phyloP scores from a whole-genome alignment of 1,139 yeast genomes.

The Hansenula sp. region DNA sequence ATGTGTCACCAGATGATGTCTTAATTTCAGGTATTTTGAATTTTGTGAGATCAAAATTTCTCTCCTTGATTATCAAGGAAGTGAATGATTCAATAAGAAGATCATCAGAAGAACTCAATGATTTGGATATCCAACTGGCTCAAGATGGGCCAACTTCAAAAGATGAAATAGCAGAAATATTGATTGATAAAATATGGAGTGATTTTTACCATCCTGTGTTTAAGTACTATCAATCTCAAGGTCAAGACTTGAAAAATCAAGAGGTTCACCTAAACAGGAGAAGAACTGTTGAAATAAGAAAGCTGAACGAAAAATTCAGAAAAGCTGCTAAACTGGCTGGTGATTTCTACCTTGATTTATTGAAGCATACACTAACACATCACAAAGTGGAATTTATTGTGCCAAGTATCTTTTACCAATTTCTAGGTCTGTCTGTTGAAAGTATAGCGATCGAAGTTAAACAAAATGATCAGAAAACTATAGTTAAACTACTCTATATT shows the following conservation, averaged over 20 bases:
- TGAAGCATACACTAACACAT: constrained; percentile 33
- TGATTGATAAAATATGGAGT: constrained; percentile 51
- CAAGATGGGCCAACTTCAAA: constrained; percentile 7
- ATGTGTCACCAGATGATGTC: constrained; percentile 16
- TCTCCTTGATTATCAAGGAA: constrained; percentile 17
- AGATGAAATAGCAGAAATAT: constrained; percentile 19
- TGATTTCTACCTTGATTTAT: constrained; percentile 42
- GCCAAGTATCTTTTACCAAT: constrained; percentile 23
- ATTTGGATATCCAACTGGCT: constrained; percentile 14
- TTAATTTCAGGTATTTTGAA: constrained; percentile 20
- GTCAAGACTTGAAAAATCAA: constrained; percentile 24
- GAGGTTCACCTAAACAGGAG: constrained; percentile 19
- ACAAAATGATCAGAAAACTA: constrained; percentile 16
- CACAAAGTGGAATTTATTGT: constrained; percentile 33
- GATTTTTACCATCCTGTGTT: constrained; percentile 63
- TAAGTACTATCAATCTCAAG: constrained; percentile 36
- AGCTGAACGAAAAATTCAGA: constrained; percentile 46
- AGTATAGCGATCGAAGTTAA: constrained; percentile 16
- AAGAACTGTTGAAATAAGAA: constrained; percentile 51
- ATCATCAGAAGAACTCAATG: constrained; percentile 3
- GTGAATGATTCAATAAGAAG: constrained; percentile 11
- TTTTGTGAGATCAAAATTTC: constrained; percentile 18
- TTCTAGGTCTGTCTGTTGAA: constrained; percentile 7
- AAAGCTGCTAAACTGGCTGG: constrained; percentile 44
- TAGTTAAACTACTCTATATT: constrained; percentile 42